These are phyloP conservation scores for Auricularia sp. DNA, from an alignment of 768 basidiomycete species.

Conservation along the genomic window DNA sequence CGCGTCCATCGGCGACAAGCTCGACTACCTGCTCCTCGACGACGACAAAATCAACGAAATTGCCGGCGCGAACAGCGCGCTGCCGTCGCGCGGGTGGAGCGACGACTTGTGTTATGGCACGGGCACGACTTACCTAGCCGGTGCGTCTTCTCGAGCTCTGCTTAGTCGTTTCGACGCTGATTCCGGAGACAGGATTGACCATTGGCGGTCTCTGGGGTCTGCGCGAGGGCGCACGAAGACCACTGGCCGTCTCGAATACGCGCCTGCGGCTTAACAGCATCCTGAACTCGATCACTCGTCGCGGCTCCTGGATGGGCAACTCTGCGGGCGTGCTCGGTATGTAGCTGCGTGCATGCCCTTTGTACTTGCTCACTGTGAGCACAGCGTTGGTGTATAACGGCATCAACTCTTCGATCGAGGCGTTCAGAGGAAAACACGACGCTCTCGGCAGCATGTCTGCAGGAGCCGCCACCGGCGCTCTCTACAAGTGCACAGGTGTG, in stretches of 20 bases:
- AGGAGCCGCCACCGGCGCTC: slow-evolving; percentile 77
- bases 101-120: slow-evolving; percentile 99
- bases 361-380: slow-evolving; percentile 26
- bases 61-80: slow-evolving; percentile 81
- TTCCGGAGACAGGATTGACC: slow-evolving; percentile 50
- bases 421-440: slow-evolving; percentile 84
- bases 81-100: slow-evolving; percentile 95
- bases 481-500: slow-evolving; percentile 92
- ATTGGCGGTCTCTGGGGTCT: slow-evolving; percentile 94
- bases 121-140: slow-evolving; percentile 95
- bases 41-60: slow-evolving; percentile 91
- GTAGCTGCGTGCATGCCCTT: slow-evolving; percentile 28
- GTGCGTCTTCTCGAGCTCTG: slow-evolving; percentile 54
- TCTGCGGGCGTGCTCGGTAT: slow-evolving; percentile 93
- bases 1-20: slow-evolving; percentile 81
- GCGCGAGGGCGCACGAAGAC: slow-evolving; percentile 84
- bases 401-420: slow-evolving; percentile 89
- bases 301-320: slow-evolving; percentile 97
- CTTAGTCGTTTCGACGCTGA: slow-evolving; percentile 47
- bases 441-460: slow-evolving; percentile 84
- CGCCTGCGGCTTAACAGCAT: slow-evolving; percentile 93
- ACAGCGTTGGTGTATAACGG: slow-evolving; percentile 92
- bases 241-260: slow-evolving; percentile 74
- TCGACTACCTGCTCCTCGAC: slow-evolving; percentile 92
- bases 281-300: slow-evolving; percentile 90